These are phyloP conservation scores for Rhizopogon vinicolor DNA, from an alignment of 768 basidiomycete genomes.

Conservation along the genomic window DNA sequence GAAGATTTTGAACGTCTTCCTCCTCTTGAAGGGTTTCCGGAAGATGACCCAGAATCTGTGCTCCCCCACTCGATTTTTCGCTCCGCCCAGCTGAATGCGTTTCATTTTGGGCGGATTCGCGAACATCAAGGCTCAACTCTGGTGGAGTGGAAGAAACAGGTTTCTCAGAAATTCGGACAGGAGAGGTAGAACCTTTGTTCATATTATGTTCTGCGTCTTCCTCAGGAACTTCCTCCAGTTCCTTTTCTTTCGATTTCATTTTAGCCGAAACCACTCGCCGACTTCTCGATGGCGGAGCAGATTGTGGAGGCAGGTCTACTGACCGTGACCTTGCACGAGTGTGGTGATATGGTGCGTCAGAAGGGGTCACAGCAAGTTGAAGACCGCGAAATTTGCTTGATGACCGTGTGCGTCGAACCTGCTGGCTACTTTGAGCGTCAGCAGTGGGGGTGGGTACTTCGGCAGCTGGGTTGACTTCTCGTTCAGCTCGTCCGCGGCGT, in stretches of 20 bases:
- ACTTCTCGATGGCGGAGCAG: not conserved
- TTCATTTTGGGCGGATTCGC: not conserved
- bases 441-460: not conserved
- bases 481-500: not conserved
- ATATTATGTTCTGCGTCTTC: not conserved
- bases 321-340: slow-evolving; percentile 20
- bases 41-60: not conserved
- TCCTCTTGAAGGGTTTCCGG: slow-evolving; percentile 14
- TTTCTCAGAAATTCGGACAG: not conserved
- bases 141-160: not conserved
- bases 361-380: not conserved
- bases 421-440: not conserved
- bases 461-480: not conserved
- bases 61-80: not conserved
- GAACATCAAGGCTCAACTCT: not conserved
- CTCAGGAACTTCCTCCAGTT: slow-evolving; percentile 6
- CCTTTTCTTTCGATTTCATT: slow-evolving; percentile 1
- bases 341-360: slow-evolving; percentile 12
- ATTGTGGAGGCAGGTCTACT: slow-evolving; percentile 8
- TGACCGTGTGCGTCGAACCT: not conserved
- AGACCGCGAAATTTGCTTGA: not conserved
- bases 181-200: not conserved
- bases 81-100: not conserved
- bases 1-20: slow-evolving; percentile 17
- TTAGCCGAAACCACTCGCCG: slow-evolving; percentile 2